phyloP scores from a whole-genome alignment of 1,284 basidiomycete genomes.

The Veloboletus limbatus region DNA sequence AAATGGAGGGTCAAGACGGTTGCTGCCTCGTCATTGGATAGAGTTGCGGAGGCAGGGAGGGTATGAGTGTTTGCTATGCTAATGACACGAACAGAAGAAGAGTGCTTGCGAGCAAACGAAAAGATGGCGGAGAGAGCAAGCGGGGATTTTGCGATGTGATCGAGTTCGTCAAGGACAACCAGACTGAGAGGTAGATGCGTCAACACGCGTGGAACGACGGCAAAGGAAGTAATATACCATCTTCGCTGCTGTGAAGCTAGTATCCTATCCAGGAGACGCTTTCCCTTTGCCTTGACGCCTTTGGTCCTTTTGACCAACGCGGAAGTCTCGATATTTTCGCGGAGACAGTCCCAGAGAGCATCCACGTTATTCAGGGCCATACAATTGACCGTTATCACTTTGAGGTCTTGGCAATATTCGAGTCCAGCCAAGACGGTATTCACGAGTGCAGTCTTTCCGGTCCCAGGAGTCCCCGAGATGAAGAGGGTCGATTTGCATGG shows the following conservation, averaged over 20 bases:
- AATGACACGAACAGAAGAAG: constrained; percentile 53
- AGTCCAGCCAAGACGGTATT: constrained; percentile 54
- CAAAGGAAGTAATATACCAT: constrained; percentile 51
- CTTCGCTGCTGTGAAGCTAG: constrained; percentile 39
- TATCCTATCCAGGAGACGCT: constrained; percentile 43
- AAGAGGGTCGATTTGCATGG: constrained; percentile 51
- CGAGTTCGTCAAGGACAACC: constrained; percentile 75
- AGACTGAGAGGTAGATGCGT: constrained; percentile 45
- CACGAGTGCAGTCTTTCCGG: constrained; percentile 79
- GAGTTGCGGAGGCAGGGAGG: constrained; percentile 46
- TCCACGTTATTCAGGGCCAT: constrained; percentile 68
- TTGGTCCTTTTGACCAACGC: constrained; percentile 41
- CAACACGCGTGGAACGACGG: neutral
- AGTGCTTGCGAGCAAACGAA: constrained; percentile 51
- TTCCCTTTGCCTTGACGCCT: constrained; percentile 38
- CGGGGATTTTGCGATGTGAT: constrained; percentile 63
- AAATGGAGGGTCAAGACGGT: constrained; percentile 70
- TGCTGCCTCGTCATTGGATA: constrained; percentile 23
- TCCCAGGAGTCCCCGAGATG: constrained; percentile 77
- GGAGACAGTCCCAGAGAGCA: constrained; percentile 66
- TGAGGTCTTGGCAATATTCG: constrained; percentile 37
- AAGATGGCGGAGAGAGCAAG: constrained; percentile 61
- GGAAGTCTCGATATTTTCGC: constrained; percentile 49
- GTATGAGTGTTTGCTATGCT: constrained; percentile 85
- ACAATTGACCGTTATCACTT: constrained; percentile 66